phyloP scores from a whole-genome alignment of 768 basidiomycete species.

The Kwoniella dejecticola region DNA sequence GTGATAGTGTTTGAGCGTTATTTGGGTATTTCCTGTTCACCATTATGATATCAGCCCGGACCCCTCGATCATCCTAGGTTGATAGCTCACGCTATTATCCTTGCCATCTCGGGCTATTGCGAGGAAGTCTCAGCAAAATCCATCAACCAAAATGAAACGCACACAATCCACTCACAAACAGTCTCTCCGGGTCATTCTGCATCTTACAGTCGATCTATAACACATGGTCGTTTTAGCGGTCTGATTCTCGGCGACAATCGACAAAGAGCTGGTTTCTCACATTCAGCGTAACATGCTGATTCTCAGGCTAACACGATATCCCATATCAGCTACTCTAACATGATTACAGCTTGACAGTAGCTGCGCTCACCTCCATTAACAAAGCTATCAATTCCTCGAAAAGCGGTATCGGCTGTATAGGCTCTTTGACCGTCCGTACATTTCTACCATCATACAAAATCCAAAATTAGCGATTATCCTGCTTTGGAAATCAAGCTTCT shows the following conservation, averaged over 20 bases:
- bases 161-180: slow-evolving; percentile 43
- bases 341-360: not conserved
- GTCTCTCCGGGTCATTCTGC: slow-evolving; percentile 51
- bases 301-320: slow-evolving; percentile 40
- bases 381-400: slow-evolving; percentile 55
- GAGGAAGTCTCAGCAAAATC: not conserved
- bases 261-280: slow-evolving; percentile 23
- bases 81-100: slow-evolving; percentile 47
- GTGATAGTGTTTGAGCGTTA: slow-evolving; percentile 42
- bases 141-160: not conserved
- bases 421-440: slow-evolving; percentile 53
- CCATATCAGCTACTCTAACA: slow-evolving; percentile 2
- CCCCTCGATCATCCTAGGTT: too few species aligned
- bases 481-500: too few species aligned
- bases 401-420: slow-evolving; percentile 55
- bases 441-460: slow-evolving; percentile 36
- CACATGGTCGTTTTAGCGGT: not conserved
- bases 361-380: slow-evolving; percentile 50
- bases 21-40: slow-evolving; percentile 27
- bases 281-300: slow-evolving; percentile 54
- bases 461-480: too few species aligned
- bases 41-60: too few species aligned
- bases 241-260: not conserved
- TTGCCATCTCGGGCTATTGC: slow-evolving; percentile 52
- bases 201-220: slow-evolving; percentile 57